phyloP scores from a whole-genome alignment of 2,329 filamentous ascomycete species.

The Colletotrichum orchidophilum region DNA sequence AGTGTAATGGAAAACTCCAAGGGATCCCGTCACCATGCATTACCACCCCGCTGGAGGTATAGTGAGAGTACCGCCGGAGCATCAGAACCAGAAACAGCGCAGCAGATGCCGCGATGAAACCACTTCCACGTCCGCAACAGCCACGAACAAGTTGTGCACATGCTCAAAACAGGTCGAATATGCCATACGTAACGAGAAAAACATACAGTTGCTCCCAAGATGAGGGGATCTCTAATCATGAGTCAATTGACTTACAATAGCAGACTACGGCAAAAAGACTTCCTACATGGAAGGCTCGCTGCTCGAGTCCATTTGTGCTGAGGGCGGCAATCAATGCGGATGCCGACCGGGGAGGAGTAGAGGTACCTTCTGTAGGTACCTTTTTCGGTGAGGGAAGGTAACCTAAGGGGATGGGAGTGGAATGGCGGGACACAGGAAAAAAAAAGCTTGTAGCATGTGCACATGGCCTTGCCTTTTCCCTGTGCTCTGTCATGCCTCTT shows the following conservation, averaged over 20 bases:
- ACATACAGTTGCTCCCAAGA: neutral
- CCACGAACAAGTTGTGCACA: conserved; percentile 21
- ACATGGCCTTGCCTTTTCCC: neutral
- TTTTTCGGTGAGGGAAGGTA: conserved; percentile 18
- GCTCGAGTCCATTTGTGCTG: neutral
- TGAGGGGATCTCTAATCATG: neutral
- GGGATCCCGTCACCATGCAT: conserved; percentile 37
- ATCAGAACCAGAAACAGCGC: conserved; percentile 12
- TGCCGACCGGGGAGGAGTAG: conserved; percentile 1
- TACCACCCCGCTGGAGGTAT: conserved; percentile 37
- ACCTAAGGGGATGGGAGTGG: neutral
- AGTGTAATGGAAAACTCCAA: neutral
- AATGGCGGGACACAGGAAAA: neutral
- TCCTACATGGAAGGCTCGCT: neutral
- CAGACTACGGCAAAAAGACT: conserved; percentile 20
- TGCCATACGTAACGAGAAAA: neutral
- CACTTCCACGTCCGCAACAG: neutral
- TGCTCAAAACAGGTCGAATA: neutral
- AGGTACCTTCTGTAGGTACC: conserved; percentile 16
- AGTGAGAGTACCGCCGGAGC: conserved; percentile 31
- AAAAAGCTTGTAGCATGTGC: conserved; percentile 17
- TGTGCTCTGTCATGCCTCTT: neutral
- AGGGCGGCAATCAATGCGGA: conserved; percentile 5
- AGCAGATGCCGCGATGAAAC: neutral
- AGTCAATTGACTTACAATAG: conserved; percentile 4